A percentile compares a stretch with the other conserved stretches of the same genome.
These are phyloP conservation scores for Phytophthora pisi DNA, from an alignment of 352 stramenopile species.

Conservation along the genomic window DNA sequence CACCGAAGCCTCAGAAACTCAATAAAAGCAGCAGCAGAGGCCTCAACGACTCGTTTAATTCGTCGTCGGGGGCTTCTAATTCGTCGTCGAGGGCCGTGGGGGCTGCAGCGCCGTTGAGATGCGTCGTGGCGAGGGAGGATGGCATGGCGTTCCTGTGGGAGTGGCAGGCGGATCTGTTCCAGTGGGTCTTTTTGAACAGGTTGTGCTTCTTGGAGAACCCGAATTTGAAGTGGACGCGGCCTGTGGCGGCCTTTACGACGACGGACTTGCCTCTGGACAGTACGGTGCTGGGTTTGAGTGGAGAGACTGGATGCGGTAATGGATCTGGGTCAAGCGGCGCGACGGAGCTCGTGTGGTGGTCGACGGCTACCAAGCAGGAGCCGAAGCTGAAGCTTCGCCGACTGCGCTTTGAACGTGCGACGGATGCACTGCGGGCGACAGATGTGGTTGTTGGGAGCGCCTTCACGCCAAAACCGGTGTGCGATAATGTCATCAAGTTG, in stretches of 20 bases:
- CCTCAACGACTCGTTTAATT: conserved; percentile 21
- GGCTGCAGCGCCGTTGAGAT: conserved; percentile 52
- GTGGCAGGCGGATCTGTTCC: conserved; percentile 76
- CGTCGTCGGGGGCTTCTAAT: conserved; percentile 8
- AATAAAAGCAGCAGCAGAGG: conserved; percentile 16
- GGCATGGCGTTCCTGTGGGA: conserved; percentile 87
- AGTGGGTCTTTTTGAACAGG: conserved; percentile 85
- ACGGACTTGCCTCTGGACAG: conserved; percentile 41
- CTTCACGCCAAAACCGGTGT: conserved; percentile 41
- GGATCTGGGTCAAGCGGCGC: conserved; percentile 31
- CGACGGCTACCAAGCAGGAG: conserved; percentile 61
- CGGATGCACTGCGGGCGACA: conserved; percentile 72
- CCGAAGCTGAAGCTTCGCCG: conserved; percentile 72
- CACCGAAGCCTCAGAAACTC: conserved; percentile 7
- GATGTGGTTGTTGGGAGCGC: conserved; percentile 75
- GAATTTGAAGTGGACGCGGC: conserved; percentile 83
- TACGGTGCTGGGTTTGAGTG: conserved; percentile 2
- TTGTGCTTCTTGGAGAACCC: conserved; percentile 84
- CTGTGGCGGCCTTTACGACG: conserved; percentile 66
- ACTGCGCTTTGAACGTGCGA: conserved; percentile 72
- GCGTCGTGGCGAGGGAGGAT: conserved; percentile 77
- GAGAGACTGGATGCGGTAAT: neutral
- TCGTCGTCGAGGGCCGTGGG: conserved; percentile 14
- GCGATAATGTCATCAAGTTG: conserved; percentile 46
- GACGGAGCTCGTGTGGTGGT: conserved; percentile 82